Conservation (phyloP, 139 green algal species). For the Picochlorum sp. region DNA sequence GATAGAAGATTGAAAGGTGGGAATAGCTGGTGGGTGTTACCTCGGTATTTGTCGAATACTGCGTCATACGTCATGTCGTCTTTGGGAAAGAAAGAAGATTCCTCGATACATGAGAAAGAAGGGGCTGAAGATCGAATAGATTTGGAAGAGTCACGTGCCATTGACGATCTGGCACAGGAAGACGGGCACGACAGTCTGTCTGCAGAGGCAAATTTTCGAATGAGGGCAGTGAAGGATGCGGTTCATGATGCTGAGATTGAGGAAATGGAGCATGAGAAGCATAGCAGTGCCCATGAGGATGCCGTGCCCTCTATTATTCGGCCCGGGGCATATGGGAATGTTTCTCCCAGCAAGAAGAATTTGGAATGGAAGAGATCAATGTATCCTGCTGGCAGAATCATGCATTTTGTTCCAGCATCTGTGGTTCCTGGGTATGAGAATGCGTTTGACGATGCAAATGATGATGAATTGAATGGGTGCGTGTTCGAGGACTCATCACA, state of each 20-base stretch:
- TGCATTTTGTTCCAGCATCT: constrained; percentile 66
- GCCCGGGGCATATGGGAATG: constrained; percentile 9
- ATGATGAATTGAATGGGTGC: neutral
- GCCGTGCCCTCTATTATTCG: constrained; percentile 25
- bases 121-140: too few species aligned
- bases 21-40: too few species aligned
- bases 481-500: neutral
- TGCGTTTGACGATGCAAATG: neutral
- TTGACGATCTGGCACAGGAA: neutral
- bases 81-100: too few species aligned
- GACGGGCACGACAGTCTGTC: neutral
- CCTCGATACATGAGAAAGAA: too few species aligned
- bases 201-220: constrained; percentile 4
- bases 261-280: constrained; percentile 4
- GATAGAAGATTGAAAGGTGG: too few species aligned
- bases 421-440: constrained; percentile 17
- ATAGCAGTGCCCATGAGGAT: neutral
- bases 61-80: too few species aligned
- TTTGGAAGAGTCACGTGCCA: too few species aligned
- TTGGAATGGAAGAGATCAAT: constrained; percentile 35
- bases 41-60: too few species aligned
- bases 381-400: constrained; percentile 69
- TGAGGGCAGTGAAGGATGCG: constrained; percentile 25
- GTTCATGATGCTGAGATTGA: constrained; percentile 29
- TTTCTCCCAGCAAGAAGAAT: neutral